Percentiles rank a stretch among this genome's conserved stretches.
Evolutionary conservation across 1,284 basidiomycete species (phyloP).

Genomic region (Pyrrhoderma noxium): DNA sequence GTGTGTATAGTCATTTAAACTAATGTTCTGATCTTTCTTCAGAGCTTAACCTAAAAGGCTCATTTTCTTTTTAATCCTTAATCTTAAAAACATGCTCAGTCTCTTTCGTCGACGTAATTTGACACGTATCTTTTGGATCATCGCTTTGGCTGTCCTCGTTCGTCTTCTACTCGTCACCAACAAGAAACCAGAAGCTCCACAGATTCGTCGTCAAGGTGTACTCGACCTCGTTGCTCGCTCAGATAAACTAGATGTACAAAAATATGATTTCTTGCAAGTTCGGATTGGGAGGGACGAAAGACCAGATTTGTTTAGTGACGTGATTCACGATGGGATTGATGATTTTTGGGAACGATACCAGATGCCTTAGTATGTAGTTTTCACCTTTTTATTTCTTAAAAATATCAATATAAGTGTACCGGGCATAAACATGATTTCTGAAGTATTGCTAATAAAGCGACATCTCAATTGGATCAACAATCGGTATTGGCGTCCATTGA

Average conservation of each 20-base stretch:
- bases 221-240: slow-evolving; percentile 77
- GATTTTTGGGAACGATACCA: slow-evolving; percentile 93
- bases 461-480: slow-evolving; percentile 81
- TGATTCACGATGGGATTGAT: slow-evolving; percentile 67
- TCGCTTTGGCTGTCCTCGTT: slow-evolving; percentile 24
- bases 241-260: slow-evolving; percentile 85
- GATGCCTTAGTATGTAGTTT: slow-evolving; percentile 66
- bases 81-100: too few relatives aligned
- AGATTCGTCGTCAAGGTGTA: slow-evolving; percentile 75
- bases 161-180: slow-evolving; percentile 41
- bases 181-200: slow-evolving; percentile 31
- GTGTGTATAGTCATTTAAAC: too few relatives aligned
- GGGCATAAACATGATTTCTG: neutral
- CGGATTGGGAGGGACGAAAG: slow-evolving; percentile 79
- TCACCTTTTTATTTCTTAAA: too few relatives aligned
- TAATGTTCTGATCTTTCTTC: too few relatives aligned
- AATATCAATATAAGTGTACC: too few relatives aligned
- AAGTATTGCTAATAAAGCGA: slow-evolving; percentile 75
- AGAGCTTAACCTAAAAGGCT: too few relatives aligned
- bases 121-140: slow-evolving; percentile 29
- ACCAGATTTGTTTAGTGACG: slow-evolving; percentile 69
- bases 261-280: slow-evolving; percentile 79
- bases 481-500: slow-evolving; percentile 83
- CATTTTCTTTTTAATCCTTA: too few relatives aligned
- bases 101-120: slow-evolving; percentile 31